phyloP scores from a whole-genome alignment of 2,329 filamentous ascomycete species.

The Colletotrichum sp. region DNA sequence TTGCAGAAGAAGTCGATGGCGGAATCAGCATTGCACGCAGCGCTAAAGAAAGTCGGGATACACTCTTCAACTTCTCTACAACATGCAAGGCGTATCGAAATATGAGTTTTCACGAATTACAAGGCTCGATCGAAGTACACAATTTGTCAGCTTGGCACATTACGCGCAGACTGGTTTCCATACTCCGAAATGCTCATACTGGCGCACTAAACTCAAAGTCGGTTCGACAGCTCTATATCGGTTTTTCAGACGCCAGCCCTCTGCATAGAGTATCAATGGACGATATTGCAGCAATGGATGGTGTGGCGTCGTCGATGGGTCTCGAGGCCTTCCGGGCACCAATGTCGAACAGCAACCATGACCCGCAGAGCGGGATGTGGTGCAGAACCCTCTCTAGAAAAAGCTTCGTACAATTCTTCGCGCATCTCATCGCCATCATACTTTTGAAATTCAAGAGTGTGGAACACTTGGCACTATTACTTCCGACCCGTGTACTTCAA shows the following conservation, averaged over 20 bases:
- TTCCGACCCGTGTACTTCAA: background rate
- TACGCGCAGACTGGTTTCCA: background rate
- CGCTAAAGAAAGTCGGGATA: rapidly evolving
- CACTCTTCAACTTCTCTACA: background rate
- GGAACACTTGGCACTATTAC: background rate
- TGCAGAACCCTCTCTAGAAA: background rate
- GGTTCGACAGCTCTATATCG: background rate
- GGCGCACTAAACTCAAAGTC: background rate
- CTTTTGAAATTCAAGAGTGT: background rate
- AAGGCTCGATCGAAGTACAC: background rate
- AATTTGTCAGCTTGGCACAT: background rate
- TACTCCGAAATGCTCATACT: background rate
- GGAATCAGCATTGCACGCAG: rapidly evolving
- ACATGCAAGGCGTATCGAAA: background rate
- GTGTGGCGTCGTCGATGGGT: background rate
- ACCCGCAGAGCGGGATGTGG: background rate
- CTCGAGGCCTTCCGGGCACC: background rate
- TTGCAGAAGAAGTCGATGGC: background rate
- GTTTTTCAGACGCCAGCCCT: too few relatives aligned
- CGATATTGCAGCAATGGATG: background rate
- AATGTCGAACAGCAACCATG: background rate
- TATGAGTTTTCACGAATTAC: background rate
- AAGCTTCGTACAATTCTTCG: background rate
- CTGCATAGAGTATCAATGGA: background rate
- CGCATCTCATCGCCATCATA: background rate